Conservation (phyloP, 73 alveolate species). For the Uronychia setigera region DNA sequence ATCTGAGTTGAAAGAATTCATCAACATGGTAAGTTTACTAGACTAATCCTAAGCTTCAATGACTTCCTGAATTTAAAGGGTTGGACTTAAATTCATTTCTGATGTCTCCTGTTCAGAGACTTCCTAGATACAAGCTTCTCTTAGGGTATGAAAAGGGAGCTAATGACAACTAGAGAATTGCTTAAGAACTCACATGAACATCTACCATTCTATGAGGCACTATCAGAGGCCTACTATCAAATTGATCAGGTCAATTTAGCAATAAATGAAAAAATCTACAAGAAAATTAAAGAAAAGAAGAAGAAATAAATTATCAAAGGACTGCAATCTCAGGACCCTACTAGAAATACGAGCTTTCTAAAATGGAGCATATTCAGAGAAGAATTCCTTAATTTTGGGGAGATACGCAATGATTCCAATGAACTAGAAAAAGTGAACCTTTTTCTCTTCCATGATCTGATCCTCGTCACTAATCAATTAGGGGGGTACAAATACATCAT, state of each 20-base stretch:
- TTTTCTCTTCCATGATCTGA: neutral
- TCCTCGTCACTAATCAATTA: neutral
- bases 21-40: neutral
- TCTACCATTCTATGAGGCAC: neutral
- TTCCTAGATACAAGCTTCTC: neutral
- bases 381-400: neutral
- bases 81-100: neutral
- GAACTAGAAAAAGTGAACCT: neutral
- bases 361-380: neutral
- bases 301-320: neutral
- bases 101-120: neutral
- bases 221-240: neutral
- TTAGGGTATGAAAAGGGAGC: neutral
- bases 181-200: neutral
- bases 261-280: neutral
- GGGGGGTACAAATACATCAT: neutral
- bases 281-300: neutral
- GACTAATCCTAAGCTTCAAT: neutral
- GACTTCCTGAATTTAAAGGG: neutral
- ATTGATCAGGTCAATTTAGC: neutral
- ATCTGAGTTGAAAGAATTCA: too few relatives aligned
- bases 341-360: neutral
- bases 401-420: neutral
- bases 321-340: neutral
- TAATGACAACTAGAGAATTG: neutral